Percentiles rank a stretch among this genome's conserved stretches.
phyloP scores from a whole-genome alignment of 352 stramenopile genomes.

The Phytophthora hibernalis region DNA sequence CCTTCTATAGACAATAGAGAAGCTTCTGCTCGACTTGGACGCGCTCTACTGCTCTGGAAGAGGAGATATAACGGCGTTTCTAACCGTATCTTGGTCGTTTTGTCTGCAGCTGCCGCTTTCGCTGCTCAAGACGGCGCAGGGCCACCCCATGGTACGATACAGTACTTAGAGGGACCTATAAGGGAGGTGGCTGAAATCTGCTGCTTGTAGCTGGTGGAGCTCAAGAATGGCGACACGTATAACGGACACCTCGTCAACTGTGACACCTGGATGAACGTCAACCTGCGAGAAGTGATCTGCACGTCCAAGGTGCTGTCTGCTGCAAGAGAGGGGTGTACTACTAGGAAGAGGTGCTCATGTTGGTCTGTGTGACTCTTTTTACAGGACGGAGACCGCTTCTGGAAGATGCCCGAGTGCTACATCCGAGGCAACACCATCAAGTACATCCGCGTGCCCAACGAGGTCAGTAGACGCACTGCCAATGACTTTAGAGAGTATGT shows the following conservation, averaged over 20 bases:
- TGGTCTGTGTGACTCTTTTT: conserved; percentile 5
- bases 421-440: conserved; percentile 99
- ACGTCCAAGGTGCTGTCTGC: conserved; percentile 89
- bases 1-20: neutral
- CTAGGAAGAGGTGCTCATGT: neutral
- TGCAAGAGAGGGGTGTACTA: neutral
- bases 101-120: conserved; percentile 93
- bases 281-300: conserved; percentile 98
- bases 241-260: conserved; percentile 97
- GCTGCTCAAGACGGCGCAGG: conserved; percentile 95
- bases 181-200: conserved; percentile 1
- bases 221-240: conserved; percentile 99
- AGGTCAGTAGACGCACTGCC: conserved; percentile 57
- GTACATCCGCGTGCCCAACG: conserved; percentile 97
- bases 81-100: conserved; percentile 31
- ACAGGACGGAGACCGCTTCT: conserved; percentile 97
- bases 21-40: neutral
- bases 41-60: neutral
- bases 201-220: conserved; percentile 93
- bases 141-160: conserved; percentile 90
- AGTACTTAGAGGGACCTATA: neutral
- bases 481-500: too few species aligned
- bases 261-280: conserved; percentile 99
- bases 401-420: conserved; percentile 98
- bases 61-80: conserved; percentile 8